Conservation (phyloP, 1,284 basidiomycete species). For the Phaffia rhodozyma region DNA sequence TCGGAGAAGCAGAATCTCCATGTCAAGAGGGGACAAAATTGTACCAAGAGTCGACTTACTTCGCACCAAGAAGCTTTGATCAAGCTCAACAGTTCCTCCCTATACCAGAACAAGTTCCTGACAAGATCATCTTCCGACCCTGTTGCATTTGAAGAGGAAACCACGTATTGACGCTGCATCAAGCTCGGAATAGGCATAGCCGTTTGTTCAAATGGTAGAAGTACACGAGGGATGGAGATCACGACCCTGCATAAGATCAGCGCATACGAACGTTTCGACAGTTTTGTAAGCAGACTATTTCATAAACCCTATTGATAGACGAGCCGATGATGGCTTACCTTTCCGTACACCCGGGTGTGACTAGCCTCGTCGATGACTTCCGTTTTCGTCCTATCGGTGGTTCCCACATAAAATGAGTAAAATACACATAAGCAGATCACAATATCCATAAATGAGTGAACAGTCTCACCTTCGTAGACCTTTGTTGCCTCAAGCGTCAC, state of each 20-base stretch:
- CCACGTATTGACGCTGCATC: conserved; percentile 74
- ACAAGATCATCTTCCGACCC: conserved; percentile 49
- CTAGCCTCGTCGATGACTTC: conserved; percentile 46
- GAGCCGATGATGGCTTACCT: conserved; percentile 41
- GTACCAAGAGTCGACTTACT: conserved; percentile 38
- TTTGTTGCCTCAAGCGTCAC: conserved; percentile 58
- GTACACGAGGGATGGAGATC: conserved; percentile 60
- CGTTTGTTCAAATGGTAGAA: conserved; percentile 47
- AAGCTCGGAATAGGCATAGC: conserved; percentile 65
- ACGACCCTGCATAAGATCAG: conserved; percentile 48
- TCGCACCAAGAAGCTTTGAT: conserved; percentile 69
- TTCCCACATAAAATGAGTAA: too few relatives aligned
- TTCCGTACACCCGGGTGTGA: conserved; percentile 72
- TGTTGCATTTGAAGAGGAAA: conserved; percentile 48
- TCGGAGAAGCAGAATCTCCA: neutral
- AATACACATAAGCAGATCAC: neutral
- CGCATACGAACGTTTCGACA: too few relatives aligned
- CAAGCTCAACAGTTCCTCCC: conserved; percentile 63
- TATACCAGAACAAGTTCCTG: conserved; percentile 83
- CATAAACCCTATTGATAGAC: neutral
- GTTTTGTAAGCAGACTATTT: too few relatives aligned
- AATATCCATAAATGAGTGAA: conserved; percentile 12
- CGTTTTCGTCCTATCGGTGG: conserved; percentile 30
- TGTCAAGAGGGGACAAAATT: neutral
- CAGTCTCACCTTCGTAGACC: conserved; percentile 11